These are phyloP conservation scores for Retiboletus flavoniger DNA, from an alignment of 1,284 basidiomycete species.

Conservation along the genomic window DNA sequence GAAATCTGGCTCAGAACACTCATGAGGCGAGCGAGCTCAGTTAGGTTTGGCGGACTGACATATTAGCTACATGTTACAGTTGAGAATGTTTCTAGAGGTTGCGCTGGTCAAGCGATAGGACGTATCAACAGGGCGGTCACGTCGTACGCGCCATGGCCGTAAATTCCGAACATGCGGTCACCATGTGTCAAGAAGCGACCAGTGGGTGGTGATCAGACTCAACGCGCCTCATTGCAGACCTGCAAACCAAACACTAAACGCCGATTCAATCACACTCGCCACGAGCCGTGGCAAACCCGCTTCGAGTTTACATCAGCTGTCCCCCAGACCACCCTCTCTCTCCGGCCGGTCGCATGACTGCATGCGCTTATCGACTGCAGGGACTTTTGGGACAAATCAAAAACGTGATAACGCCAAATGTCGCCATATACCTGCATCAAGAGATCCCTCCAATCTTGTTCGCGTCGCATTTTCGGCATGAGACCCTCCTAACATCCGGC, in stretches of 20 bases:
- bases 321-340: constrained; percentile 12
- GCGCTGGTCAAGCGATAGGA: constrained; percentile 18
- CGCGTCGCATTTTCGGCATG: constrained; percentile 20
- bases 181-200: constrained; percentile 29
- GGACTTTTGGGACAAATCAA: constrained; percentile 31
- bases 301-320: constrained; percentile 32
- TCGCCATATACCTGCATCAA: constrained; percentile 7
- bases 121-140: constrained; percentile 10
- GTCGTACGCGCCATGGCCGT: constrained; percentile 14
- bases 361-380: constrained; percentile 18
- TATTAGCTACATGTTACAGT: constrained; percentile 6
- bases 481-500: constrained; percentile 20
- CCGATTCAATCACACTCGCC: constrained; percentile 20
- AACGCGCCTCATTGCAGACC: constrained; percentile 31
- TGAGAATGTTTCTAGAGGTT: constrained; percentile 2
- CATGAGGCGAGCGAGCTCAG: neutral
- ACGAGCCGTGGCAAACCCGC: constrained; percentile 16
- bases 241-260: constrained; percentile 14
- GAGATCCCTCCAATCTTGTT: constrained; percentile 18
- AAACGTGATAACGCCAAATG: constrained; percentile 32
- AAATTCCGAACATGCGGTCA: constrained; percentile 30
- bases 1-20: neutral
- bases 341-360: constrained; percentile 4
- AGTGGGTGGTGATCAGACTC: constrained; percentile 20
- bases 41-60: neutral